Evolutionary conservation across 805 yeast species (phyloP), one percentile per base, ranked within the genome.

Genomic region (Lipomyces kockii): DNA sequence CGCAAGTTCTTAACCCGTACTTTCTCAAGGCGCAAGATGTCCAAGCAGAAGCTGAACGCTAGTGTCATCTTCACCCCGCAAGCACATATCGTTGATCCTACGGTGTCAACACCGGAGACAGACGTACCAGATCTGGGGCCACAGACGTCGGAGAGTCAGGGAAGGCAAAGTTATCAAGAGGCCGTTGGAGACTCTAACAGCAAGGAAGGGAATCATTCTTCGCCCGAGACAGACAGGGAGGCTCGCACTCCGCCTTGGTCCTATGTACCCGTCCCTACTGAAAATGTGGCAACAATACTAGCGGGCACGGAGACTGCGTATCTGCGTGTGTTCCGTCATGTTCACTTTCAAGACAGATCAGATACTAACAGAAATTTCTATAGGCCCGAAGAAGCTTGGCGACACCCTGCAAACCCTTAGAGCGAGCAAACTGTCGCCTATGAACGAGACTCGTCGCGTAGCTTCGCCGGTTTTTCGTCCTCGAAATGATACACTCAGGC

Each of bases 1-100:
- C 68, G 64, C 59, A 39, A 34, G 22, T 51, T 65, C 43, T 58
- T 65, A 35, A 34, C 61, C 34, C 62, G 62, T 20, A 65, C 68
- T 7, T 65, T 65, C 49, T 39, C 58, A 22, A 54, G 64, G 11
- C 64, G 64, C 58, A 49, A 43, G 53, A 17, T 27, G 61, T 22
- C 66, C 60, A 32, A 39, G 34, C 43, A 52, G 39, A 35, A 52
- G 57, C 58, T 8, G 39, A 37, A 27, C 29, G n/a, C 37, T 8
- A 53, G 49, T 11, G 49, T 43, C 14, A 37, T 37, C 49, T 43
- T 43, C 49, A 43, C 22, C 49, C 49, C 49, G 49, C 20, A 43
- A 17, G 49, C 8, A 7, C 49, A n/a, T n/a, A 43, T 7, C 20
- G 49, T 43, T 43, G 20, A 43, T n/a, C 49, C 22, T 43, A 17